Percentiles rank a stretch among this genome's conserved stretches.
Conservation (phyloP, 78 protist genomes). For the Isochrysis galbana region DNA sequence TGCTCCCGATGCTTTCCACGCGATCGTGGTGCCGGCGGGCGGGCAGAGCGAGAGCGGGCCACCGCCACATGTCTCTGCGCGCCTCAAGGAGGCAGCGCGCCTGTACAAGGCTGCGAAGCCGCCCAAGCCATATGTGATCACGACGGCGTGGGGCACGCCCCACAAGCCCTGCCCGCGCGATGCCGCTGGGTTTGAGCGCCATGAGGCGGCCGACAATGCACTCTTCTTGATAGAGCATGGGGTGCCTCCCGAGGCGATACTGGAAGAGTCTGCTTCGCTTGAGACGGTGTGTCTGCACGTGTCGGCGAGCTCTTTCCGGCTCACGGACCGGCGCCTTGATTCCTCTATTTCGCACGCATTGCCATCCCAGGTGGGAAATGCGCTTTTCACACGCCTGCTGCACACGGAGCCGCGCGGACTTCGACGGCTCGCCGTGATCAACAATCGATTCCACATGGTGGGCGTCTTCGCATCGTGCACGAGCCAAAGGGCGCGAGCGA, state of each 20-base stretch:
- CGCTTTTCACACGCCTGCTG: constrained; percentile 17
- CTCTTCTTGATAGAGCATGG: not conserved
- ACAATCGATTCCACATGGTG: constrained; percentile 38
- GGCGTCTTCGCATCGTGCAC: no score
- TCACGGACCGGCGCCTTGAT: no score
- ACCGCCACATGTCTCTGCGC: not conserved
- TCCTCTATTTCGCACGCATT: no score
- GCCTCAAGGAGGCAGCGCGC: not conserved
- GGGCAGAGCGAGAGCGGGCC: not conserved
- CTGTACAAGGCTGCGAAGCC: not conserved
- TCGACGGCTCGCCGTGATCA: constrained; percentile 20
- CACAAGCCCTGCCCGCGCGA: constrained; percentile 12
- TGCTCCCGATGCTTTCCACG: not conserved
- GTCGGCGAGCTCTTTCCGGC: no score
- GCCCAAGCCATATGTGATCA: not conserved
- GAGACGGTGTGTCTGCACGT: constrained; percentile 52
- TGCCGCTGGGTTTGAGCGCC: not conserved
- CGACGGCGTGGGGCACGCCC: not conserved
- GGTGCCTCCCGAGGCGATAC: not conserved
- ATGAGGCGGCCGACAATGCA: not conserved
- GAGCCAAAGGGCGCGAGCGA: no score
- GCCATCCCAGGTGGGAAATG: no score
- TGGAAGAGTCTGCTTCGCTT: constrained; percentile 20
- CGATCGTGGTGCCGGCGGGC: not conserved
- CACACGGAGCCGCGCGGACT: constrained; percentile 23